Conservation (phyloP, 2,329 filamentous ascomycete genomes). For the Beauveria sp. region DNA sequence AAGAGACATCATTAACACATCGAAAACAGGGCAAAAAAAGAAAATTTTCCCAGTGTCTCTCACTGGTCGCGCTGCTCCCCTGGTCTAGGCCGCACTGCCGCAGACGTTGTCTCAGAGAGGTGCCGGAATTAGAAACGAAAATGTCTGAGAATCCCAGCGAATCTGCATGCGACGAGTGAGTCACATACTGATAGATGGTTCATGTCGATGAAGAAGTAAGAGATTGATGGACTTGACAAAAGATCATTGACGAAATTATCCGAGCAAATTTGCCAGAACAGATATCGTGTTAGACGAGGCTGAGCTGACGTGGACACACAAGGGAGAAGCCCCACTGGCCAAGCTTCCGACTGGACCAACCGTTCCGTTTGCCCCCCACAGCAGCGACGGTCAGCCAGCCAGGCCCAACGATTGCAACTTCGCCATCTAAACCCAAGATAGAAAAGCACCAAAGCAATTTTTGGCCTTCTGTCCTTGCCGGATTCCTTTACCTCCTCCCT, state of each 20-base stretch:
- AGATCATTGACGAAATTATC: too few relatives aligned
- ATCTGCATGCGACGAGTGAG: not conserved
- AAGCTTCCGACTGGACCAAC: not conserved
- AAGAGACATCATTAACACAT: not conserved
- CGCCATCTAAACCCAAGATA: not conserved
- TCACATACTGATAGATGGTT: not conserved
- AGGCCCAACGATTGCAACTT: not conserved
- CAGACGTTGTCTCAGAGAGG: not conserved
- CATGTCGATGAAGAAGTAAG: not conserved
- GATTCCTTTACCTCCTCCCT: not conserved
- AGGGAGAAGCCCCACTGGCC: not conserved
- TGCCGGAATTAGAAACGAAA: slow-evolving; percentile 1
- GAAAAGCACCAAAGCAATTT: not conserved
- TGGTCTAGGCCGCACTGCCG: not conserved
- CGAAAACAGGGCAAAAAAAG: not conserved
- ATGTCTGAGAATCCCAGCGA: not conserved
- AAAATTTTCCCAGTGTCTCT: not conserved
- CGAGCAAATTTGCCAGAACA: not conserved
- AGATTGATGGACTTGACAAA: too few relatives aligned
- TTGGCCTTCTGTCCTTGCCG: too few relatives aligned
- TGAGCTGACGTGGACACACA: not conserved
- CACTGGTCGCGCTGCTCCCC: not conserved
- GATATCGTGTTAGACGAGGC: not conserved
- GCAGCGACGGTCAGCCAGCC: not conserved
- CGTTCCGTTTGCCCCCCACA: not conserved